A percentile compares a stretch with the other conserved stretches of the same genome.
Conservation (phyloP, 2,329 filamentous ascomycete species). For the Trichoderma koningii region DNA sequence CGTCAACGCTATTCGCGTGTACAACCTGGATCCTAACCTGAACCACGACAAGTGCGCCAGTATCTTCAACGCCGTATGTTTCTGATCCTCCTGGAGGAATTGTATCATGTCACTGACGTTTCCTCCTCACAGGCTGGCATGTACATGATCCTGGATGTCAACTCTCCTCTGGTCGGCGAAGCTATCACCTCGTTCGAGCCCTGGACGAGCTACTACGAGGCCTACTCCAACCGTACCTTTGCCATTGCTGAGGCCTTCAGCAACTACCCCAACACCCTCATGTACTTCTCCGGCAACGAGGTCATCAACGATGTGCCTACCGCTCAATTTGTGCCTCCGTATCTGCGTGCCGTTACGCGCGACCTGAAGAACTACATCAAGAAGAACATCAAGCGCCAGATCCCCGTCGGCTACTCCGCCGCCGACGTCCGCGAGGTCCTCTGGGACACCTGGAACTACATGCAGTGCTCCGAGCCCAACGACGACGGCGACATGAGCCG, state of each 20-base stretch:
- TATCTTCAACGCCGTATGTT: constrained; percentile 62
- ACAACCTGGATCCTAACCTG: constrained; percentile 65
- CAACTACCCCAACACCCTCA: constrained; percentile 66
- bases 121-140: constrained; percentile 55
- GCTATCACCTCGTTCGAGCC: constrained; percentile 57
- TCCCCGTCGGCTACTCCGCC: constrained; percentile 79
- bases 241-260: constrained; percentile 68
- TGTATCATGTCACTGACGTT: constrained; percentile 17
- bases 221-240: constrained; percentile 67
- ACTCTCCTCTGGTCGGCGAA: constrained; percentile 63
- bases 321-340: constrained; percentile 65
- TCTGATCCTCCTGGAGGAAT: no score
- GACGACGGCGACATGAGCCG: constrained; percentile 62
- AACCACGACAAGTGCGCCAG: constrained; percentile 69
- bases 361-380: constrained; percentile 81
- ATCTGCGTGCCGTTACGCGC: constrained; percentile 72
- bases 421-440: constrained; percentile 75
- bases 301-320: constrained; percentile 69
- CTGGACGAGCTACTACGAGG: constrained; percentile 60
- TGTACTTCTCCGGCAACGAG: constrained; percentile 79
- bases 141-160: constrained; percentile 70
- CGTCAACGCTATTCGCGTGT: constrained; percentile 69
- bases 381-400: constrained; percentile 65
- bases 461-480: constrained; percentile 64
- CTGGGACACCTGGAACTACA: constrained; percentile 73